Percentiles rank a stretch among this genome's conserved stretches.
phyloP scores from a whole-genome alignment of 345 rosid genomes.

The Brassica napus region Da-Ae NC_063434.1:2675501-2676000 shows the following conservation, averaged over 20 bases:
- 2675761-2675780: slow-evolving; percentile 50
- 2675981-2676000: background rate
- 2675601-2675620: background rate
- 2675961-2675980: background rate
- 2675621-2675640: background rate
- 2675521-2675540: slow-evolving; percentile 1
- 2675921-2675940: background rate
- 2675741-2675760: slow-evolving; percentile 71
- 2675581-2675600: slow-evolving; percentile 33
- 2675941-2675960: slow-evolving; percentile 12
- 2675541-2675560: slow-evolving; percentile 2
- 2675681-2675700: slow-evolving; percentile 1
- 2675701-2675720: slow-evolving; percentile 28
- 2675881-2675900: background rate
- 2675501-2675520: background rate
- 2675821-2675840: slow-evolving; percentile 83
- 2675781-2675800: slow-evolving; percentile 68
- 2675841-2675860: slow-evolving; percentile 19
- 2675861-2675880: background rate
- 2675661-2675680: slow-evolving; percentile 16
- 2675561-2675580: slow-evolving; percentile 23
- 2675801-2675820: slow-evolving; percentile 93
- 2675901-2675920: slow-evolving; percentile 7
- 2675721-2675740: slow-evolving; percentile 87
- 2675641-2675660: slow-evolving; percentile 29